Evolutionary conservation across 116 monocot genomes (phyloP).

Genomic region (Iris pallida): DNA sequence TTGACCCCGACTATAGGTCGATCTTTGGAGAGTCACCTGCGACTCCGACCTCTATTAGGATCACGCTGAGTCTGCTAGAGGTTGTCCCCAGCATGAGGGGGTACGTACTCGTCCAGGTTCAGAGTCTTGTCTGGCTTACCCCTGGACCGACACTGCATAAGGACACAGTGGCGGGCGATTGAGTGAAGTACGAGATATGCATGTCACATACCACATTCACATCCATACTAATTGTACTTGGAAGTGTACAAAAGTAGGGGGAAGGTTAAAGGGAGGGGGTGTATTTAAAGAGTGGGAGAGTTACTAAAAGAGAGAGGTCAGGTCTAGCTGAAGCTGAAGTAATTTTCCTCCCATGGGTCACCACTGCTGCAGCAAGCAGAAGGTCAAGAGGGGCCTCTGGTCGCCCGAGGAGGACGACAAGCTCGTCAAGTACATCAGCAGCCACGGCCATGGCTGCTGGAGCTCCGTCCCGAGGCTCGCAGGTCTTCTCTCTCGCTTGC

Average conservation of each 20-base stretch:
- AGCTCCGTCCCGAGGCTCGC: constrained; percentile 59
- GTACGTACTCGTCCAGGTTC: too few species aligned
- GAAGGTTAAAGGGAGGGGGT: too few species aligned
- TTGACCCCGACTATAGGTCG: too few species aligned
- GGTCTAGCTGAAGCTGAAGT: background rate
- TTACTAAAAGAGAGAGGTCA: background rate
- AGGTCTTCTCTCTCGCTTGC: constrained; percentile 15
- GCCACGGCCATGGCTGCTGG: constrained; percentile 65
- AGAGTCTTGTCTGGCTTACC: too few species aligned
- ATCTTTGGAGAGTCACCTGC: too few species aligned
- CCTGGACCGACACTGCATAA: too few species aligned
- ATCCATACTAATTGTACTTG: background rate
- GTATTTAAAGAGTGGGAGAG: background rate
- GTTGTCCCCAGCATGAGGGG: too few species aligned
- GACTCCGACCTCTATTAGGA: too few species aligned
- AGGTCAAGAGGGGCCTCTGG: constrained; percentile 62
- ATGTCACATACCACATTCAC: background rate
- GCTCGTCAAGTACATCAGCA: constrained; percentile 47
- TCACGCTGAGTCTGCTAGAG: too few species aligned
- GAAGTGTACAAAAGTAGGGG: too few species aligned
- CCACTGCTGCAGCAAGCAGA: constrained; percentile 63
- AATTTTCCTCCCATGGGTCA: constrained; percentile 31
- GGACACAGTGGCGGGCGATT: too few species aligned
- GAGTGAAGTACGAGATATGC: background rate
- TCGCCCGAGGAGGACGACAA: constrained; percentile 62